Evolutionary conservation across 2,329 filamentous ascomycete genomes (phyloP), one percentile per base, ranked within the genome.

Genomic region (Hymenoscyphus fructigenus): DNA sequence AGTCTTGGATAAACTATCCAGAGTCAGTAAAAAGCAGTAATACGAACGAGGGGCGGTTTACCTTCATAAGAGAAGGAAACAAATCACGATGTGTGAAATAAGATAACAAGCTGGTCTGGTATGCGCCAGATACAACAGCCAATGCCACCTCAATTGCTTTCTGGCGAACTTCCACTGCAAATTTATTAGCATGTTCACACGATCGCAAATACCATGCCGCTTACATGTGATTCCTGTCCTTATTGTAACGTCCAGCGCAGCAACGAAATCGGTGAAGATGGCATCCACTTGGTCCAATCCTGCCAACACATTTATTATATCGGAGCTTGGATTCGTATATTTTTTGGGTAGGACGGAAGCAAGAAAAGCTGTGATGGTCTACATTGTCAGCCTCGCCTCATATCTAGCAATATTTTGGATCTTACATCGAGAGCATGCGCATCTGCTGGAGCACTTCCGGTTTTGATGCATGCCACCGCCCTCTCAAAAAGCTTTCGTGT

Each of bases 41-140:
- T 12, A 10, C 14, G 23, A 5, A 1, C 1, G 20, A 50, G 6
- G 44, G 20, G 1, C 1, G 10, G 7, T 80, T 63, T 76, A 95
- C 92, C 87, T 96, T 97, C 87, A 97, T 97, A 62, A 98, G 84
- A 9, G 93, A 89, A 23, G 94, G 94, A 74, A 99, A 99, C 41
- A 98, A 83, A 76, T 99, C 95, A 70, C 92, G 85, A 75, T 98
- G 93, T 50, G 95, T 95, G 74, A 99, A 92, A 78, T 98, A 99
- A 1, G 93, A 96, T 62, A 97, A 84, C 26, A 99, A 83, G 58
- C 92, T 95, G 3, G 95, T 98, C 78, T 96, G 93, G 77, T 97
- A 98, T 64, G 93, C 93, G n/a, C 94, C 93, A 10, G 93, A 92
- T 6, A 92, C 91, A 63, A 97, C 88, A 15, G 93, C 90, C 65